Conservation (phyloP, 1,139 yeast species). For the Trichomonascaceae sp. region DNA sequence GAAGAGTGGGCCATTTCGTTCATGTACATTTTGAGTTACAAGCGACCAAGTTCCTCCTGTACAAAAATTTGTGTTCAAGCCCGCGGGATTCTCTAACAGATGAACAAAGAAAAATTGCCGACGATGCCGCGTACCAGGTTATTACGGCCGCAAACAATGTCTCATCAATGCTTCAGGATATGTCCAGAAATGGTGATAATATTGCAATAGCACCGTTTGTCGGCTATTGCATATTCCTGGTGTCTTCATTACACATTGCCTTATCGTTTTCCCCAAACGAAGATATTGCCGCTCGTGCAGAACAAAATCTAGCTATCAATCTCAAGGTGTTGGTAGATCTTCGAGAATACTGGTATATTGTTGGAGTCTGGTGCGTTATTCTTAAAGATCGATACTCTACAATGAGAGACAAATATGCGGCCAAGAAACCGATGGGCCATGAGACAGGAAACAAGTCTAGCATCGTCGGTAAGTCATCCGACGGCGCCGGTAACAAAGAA, state of each 20-base stretch:
- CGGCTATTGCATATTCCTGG: constrained; percentile 33
- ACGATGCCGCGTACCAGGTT: constrained; percentile 26
- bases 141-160: constrained; percentile 31
- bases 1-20: constrained; percentile 23
- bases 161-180: constrained; percentile 29
- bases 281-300: constrained; percentile 28
- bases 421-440: background rate
- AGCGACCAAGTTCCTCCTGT: constrained; percentile 23
- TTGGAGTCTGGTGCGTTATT: constrained; percentile 34
- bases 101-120: constrained; percentile 20
- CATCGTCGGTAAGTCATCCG: background rate
- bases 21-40: constrained; percentile 25
- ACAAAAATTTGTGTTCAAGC: constrained; percentile 25
- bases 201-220: constrained; percentile 34
- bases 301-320: constrained; percentile 31
- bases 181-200: constrained; percentile 27
- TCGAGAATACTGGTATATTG: constrained; percentile 33
- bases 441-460: background rate
- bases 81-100: constrained; percentile 14
- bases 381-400: constrained; percentile 29
- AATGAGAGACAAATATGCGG: background rate
- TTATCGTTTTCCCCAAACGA: constrained; percentile 31
- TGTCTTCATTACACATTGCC: constrained; percentile 34
- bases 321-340: constrained; percentile 29
- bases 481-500: background rate